Base-by-base conservation (phyloP, 2,329 filamentous ascomycete species). In the Paecilomyces sp. region DNA sequence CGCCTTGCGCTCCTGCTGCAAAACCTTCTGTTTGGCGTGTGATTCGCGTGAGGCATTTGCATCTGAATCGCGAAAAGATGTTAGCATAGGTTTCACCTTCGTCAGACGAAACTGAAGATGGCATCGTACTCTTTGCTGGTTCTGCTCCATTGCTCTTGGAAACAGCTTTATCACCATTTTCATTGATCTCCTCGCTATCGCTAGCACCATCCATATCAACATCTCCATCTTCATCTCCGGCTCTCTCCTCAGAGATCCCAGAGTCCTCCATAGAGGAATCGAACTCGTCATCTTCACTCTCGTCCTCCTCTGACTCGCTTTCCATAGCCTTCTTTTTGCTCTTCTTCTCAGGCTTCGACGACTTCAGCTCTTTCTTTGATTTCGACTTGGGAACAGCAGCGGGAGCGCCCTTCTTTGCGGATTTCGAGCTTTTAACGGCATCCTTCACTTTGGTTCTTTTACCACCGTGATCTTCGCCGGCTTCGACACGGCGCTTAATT, bases 1-100 rank as follows among this genome's bases (percentile, higher is more conserved):
- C 41, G 90, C 88, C 81, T 92, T 97, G 67, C 95, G 90, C 73
- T 97, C 93, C 70, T 87, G 88, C 25, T 87, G 88, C 56, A 97
- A 81, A 63, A 88, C 88, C 76, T 93, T 96, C 78, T 99, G 94
- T 76, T 96, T 96, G 56, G 88, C 87, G 74, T 97, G 94, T 24
- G 92, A 87, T 81, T 99, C 94, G 71, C 88, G 88, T 11, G 85
- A 88, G 8, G 90, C 91, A 61, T 82, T 90, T 74, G 1, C 41
- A 47, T 85, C 87, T 86, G 58, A 18, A 58, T 52, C 9, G n/a
- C 41, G 54, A 60, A 59, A 53, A 28, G 59, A 64, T 62, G 31
- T 58, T 30, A 57, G 24, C 22, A 52, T 34, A 64, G 58, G 53
- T 33, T 53, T 58, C 5, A 25, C 13, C 33, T 24, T 15, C 3